Conservation (phyloP, 352 stramenopile genomes). For the Stephanocyclus meneghinianus region DNA sequence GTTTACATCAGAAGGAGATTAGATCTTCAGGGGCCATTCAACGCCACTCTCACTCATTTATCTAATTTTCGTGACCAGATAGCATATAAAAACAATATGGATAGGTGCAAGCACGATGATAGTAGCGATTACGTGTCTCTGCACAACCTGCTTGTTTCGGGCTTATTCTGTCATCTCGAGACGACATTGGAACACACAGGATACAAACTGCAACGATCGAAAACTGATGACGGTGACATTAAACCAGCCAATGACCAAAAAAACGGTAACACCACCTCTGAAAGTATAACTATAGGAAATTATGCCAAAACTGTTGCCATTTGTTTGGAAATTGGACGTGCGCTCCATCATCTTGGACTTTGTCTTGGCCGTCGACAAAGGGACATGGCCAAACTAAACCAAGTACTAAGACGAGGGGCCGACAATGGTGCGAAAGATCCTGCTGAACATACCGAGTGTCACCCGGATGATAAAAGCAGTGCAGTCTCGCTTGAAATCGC, state of each 20-base stretch:
- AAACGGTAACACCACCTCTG: conserved; percentile 7
- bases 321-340: conserved; percentile 64
- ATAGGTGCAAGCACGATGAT: conserved; percentile 27
- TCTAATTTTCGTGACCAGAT: conserved; percentile 47
- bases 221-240: conserved; percentile 1
- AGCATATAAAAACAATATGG: conserved; percentile 34
- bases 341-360: conserved; percentile 64
- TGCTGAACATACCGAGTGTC: neutral
- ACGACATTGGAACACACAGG: conserved; percentile 41
- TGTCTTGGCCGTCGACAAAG: conserved; percentile 58
- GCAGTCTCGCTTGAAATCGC: conserved; percentile 48
- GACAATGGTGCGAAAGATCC: neutral
- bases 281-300: conserved; percentile 43
- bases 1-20: conserved; percentile 46
- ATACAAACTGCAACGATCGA: conserved; percentile 25
- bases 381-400: conserved; percentile 23
- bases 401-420: neutral
- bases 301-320: conserved; percentile 55
- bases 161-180: conserved; percentile 42
- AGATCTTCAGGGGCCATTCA: conserved; percentile 58
- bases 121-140: conserved; percentile 29
- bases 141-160: conserved; percentile 42
- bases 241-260: neutral
- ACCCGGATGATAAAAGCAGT: neutral
- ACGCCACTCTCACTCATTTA: conserved; percentile 57